Conservation (phyloP, 2,329 filamentous ascomycete species). For the Teratosphaeria epicoccoides region DNA sequence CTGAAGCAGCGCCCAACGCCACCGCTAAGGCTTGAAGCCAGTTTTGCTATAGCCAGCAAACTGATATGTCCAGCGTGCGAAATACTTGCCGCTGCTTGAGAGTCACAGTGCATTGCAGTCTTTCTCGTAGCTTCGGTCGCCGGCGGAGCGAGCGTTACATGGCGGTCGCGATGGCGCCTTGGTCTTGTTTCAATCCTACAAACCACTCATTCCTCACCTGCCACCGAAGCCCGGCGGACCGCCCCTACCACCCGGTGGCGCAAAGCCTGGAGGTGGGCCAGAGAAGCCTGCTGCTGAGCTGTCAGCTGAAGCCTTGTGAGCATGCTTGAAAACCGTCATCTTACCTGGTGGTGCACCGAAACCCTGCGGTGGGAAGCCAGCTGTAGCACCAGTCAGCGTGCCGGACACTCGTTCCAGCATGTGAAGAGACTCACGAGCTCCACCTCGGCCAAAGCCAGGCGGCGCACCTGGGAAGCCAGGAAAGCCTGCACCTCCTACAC, state of each 20-base stretch:
- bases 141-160: neutral
- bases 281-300: slow-evolving; percentile 37
- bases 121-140: neutral
- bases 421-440: slow-evolving; percentile 1
- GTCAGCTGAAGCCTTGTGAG: slow-evolving; percentile 27
- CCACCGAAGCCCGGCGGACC: slow-evolving; percentile 20
- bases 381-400: slow-evolving; percentile 4
- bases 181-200: neutral
- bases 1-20: slow-evolving; percentile 4
- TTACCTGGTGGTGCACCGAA: slow-evolving; percentile 1
- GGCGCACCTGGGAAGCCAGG: slow-evolving; percentile 58
- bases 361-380: slow-evolving; percentile 12
- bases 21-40: slow-evolving; percentile 5
- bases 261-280: slow-evolving; percentile 49
- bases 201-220: slow-evolving; percentile 11
- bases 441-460: slow-evolving; percentile 27
- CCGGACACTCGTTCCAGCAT: no score
- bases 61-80: neutral
- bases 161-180: neutral
- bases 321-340: neutral
- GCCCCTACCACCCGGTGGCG: slow-evolving; percentile 45
- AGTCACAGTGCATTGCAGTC: neutral
- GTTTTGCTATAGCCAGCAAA: neutral
- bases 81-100: neutral
- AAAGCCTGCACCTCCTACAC: slow-evolving; percentile 70